Base-by-base conservation (phyloP, 768 basidiomycete genomes). In the Paxillus involutus region DNA sequence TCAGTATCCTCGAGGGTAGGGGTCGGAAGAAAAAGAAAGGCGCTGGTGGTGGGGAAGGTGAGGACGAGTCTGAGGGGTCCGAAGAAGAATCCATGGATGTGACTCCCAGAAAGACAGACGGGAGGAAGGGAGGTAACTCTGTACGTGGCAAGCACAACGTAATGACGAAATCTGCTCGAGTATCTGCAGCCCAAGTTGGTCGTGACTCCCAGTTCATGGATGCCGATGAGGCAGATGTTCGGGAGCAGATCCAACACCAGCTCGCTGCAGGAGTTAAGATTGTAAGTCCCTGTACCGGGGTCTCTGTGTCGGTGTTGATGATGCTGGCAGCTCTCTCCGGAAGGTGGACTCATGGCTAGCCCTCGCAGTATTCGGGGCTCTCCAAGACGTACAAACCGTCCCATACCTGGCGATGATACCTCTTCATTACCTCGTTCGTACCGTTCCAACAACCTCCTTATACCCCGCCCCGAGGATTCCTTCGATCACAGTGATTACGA, bases 161-260 rank as follows among this genome's bases (percentile, higher is more conserved):
- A 12, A 48, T 52, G 21, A 32, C 60, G 6, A 71, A 69, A 39
- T 55, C 71, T 29, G 59, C 73, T 26, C 77, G 81, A 39, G 58
- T 58, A 24, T 78, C 80, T 4, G 70, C 71, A 29, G 65, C 63
- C 2, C 77, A 77, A 48, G 77, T 71, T 63, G 83, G 83, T 16
- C 81, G 83, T 6, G 78, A 80, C 3, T 93, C 91, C 11, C 91
- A 92, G 62, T 93, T 93, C 63, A 87, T 91, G 86, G 91, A 94
- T 68, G 91, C 91, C 4, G 91, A 94, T 59, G 91, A 91, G 49
- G 85, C 81, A 12, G 78, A 86, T 60, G 91, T 90, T 8, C 82
- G 89, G 59, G 87, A 89, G 63, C 92, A 95, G 67, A 90, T 96
- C 43, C 90, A 94, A 63, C 85, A 89, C 57, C 91, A 91, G 56